These are phyloP conservation scores for Dactylonectria estremocensis DNA, from an alignment of 2,329 filamentous ascomycete species.

Conservation along the genomic window DNA sequence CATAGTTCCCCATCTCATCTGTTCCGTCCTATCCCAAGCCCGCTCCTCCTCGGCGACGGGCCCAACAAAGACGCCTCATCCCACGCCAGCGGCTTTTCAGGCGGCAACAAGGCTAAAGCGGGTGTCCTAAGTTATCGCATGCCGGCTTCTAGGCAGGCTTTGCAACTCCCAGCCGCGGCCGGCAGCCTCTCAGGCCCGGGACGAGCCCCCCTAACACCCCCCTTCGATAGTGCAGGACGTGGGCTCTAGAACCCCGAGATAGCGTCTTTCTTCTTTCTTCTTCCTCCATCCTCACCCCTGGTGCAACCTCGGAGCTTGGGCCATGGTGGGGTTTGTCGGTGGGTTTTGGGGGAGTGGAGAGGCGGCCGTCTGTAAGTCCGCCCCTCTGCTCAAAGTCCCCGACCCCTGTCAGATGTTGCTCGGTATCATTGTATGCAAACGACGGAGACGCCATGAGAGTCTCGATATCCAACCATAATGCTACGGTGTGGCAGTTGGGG, in stretches of 20 bases:
- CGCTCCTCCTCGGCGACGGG: not conserved
- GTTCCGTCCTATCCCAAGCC: not conserved
- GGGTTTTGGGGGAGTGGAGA: constrained; percentile 22
- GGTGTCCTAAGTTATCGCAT: constrained; percentile 3
- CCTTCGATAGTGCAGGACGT: not conserved
- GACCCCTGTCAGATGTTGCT: not conserved
- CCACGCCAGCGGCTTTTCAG: constrained; percentile 5
- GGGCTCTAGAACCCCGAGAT: constrained; percentile 3
- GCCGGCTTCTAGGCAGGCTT: not conserved
- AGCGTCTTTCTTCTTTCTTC: not conserved
- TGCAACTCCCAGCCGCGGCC: not conserved
- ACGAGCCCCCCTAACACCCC: not conserved
- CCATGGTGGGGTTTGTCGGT: constrained; percentile 19
- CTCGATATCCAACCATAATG: not conserved
- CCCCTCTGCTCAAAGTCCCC: constrained; percentile 5
- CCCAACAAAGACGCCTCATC: constrained; percentile 13
- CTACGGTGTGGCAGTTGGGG: constrained; percentile 40
- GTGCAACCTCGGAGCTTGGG: constrained; percentile 19
- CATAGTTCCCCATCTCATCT: constrained; percentile 5
- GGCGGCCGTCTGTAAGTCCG: constrained; percentile 1
- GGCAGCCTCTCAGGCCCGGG: not conserved
- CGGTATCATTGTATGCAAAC: not conserved
- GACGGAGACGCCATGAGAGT: constrained; percentile 12
- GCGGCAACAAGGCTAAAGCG: not conserved
- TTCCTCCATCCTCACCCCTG: no score